phyloP scores from a whole-genome alignment of 257 asterid genomes.

The Verbena officinalis region DNA sequence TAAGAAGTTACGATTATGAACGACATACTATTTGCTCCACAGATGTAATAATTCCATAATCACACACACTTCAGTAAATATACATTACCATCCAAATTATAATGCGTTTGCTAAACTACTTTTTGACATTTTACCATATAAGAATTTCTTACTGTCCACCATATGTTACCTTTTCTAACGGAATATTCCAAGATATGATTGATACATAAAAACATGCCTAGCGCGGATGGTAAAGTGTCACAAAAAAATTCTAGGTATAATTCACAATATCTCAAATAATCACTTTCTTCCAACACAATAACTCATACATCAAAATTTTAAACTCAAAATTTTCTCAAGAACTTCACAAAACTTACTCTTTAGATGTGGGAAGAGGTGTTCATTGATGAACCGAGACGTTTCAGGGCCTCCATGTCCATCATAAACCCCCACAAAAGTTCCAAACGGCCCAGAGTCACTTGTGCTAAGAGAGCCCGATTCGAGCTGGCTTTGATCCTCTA shows the following conservation, averaged over 20 bases:
- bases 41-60: too few species aligned
- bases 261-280: conserved; percentile 12
- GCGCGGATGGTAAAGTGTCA: too few species aligned
- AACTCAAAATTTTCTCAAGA: neutral
- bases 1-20: neutral
- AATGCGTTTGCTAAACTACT: too few species aligned
- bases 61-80: too few species aligned
- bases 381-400: conserved; percentile 65
- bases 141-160: neutral
- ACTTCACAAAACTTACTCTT: conserved; percentile 50
- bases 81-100: too few species aligned
- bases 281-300: neutral
- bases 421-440: conserved; percentile 70
- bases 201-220: too few species aligned
- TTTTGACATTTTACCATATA: too few species aligned
- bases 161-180: neutral
- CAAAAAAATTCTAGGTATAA: too few species aligned
- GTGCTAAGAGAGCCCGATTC: conserved; percentile 67
- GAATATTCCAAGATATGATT: too few species aligned
- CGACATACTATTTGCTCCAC: neutral
- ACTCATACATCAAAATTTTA: neutral
- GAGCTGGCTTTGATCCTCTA: conserved; percentile 76
- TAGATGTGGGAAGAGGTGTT: conserved; percentile 63
- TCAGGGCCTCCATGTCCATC: conserved; percentile 89
- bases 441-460: conserved; percentile 64